Base-by-base conservation (phyloP, 1,284 basidiomycete species). In the Rhodotorula sp. region DNA sequence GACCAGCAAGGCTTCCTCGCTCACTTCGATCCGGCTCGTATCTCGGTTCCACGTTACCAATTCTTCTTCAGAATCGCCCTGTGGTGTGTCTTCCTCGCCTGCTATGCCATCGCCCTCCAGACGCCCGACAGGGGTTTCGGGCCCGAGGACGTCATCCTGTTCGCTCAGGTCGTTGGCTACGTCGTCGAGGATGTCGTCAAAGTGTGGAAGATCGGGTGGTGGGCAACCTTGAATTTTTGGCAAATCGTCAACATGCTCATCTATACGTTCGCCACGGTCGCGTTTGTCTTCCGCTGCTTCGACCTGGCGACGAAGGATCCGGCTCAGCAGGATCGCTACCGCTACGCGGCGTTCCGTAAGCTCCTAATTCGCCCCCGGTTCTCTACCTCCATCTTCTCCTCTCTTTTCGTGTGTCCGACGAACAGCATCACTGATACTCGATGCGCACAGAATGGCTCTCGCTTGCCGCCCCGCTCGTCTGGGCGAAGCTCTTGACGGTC, bases 11-110 rank as follows among this genome's bases (percentile, higher is more conserved):
- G 83, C 0, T 88, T 92, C 76, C 89, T 86, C 85, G 83, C 83
- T 39, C 90, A 89, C 77, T 78, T 93, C 27, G 85, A 94, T 76
- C 87, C 91, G 3, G 83, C 87, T 20, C 86, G 93, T n/a, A 82
- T 96, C 58, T 87, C 86, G 30, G 91, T 95, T n/a, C 94, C 94
- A 20, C 85, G 89, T 84, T 91, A 83, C 76, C 78, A 78, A 62
- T 79, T 77, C 60, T 71, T 70, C 59, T 66, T 73, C 60, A 90
- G 79, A 44, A 81, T 94, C 69, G 59, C 84, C 4, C 84, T 94
- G 29, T 95, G 93, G 94, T 78, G 92, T 54, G 82, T 92, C 74
- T 94, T 94, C 82, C 84, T 96, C 24, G 84, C 87, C 24, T 86
- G 88, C 17, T 97, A 95, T 67, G 71, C 75, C 10, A 55, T 73